phyloP scores from a whole-genome alignment of 1,139 yeast species.

The Blastobotrys proliferans region DNA sequence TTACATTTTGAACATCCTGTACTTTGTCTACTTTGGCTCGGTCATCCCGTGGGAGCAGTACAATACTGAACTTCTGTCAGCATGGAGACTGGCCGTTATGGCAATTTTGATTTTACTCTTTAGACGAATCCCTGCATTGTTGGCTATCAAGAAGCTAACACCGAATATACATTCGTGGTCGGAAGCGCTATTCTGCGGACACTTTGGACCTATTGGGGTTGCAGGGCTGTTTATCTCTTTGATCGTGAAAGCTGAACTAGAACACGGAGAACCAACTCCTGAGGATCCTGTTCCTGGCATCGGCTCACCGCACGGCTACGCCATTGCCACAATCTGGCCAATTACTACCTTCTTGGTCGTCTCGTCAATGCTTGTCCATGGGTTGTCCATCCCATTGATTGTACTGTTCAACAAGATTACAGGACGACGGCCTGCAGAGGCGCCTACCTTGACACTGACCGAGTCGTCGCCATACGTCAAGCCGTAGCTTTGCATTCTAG shows the following conservation, averaged over 20 bases:
- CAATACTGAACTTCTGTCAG: conserved; percentile 23
- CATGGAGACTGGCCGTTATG: conserved; percentile 35
- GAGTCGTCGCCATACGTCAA: too few relatives aligned
- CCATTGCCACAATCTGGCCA: conserved; percentile 24
- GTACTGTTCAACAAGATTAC: conserved; percentile 3
- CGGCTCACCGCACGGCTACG: too few relatives aligned
- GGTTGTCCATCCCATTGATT: conserved; percentile 28
- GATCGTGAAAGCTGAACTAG: conserved; percentile 25
- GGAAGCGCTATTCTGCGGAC: conserved; percentile 42
- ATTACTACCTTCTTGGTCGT: conserved; percentile 30
- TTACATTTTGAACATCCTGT: conserved; percentile 33
- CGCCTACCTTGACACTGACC: too few relatives aligned
- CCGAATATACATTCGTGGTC: conserved; percentile 38
- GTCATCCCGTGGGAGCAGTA: conserved; percentile 37
- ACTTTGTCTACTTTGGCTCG: conserved; percentile 39
- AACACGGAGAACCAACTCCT: conserved; percentile 13
- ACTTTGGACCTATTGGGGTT: conserved; percentile 47
- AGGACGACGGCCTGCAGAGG: not conserved
- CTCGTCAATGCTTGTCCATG: conserved; percentile 31
- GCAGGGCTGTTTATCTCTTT: conserved; percentile 37
- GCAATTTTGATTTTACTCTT: conserved; percentile 33
- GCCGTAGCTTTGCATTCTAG: too few relatives aligned
- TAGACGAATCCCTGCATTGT: conserved; percentile 37
- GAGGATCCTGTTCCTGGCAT: too few relatives aligned
- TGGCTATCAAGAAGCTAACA: conserved; percentile 33